Base-by-base conservation (phyloP, 1,284 basidiomycete genomes). In the Bondarzewia mesenterica region DNA sequence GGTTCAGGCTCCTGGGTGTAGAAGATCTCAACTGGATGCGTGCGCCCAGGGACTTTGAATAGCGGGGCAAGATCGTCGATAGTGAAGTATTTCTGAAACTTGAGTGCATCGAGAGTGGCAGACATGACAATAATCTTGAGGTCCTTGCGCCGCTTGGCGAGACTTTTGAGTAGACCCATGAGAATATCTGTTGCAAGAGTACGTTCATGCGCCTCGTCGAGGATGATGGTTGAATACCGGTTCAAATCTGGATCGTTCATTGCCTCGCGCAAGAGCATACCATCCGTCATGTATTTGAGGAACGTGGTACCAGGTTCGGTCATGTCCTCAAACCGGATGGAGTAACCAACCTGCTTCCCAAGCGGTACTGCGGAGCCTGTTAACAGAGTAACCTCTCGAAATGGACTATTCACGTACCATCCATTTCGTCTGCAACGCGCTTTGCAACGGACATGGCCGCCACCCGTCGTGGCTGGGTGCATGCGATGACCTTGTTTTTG, bases 51-150 rank as follows among this genome's bases (percentile, higher is more conserved):
- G 5, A 99, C 93, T 63, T 94, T 93, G 73, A 99, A 91, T 12
- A 98, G 70, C 0, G 95, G 94, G 1, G 93, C 94, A 1, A 67
- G 60, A 22, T 60, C 57, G 7, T 71, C 70, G 52, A 89, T 70
- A 50, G 82, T 83, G 64, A 98, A 99, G 74, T 98, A 99, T 60
- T 85, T 90, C 64, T 95, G 92, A 69, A 99, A 99, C 67, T 99
- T 99, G 61, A 88, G 77, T 0, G 95, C 92, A 60, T 99, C 95
- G 27, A 99, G 82, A 1, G 96, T 99, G 29, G 96, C 96, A 39
- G 89, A 93, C 96, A 99, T 99, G 74, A 99, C 77, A 52, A 99
- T 93, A 60, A 99, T 86, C 71, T 98, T 99, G 57, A 99, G 82
- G 63, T 98, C 95, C 1, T 80, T 59, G 38, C 96, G 83, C 52